Evolutionary conservation across 2,329 filamentous ascomycete genomes (phyloP), one percentile per base, ranked within the genome.

Genomic region (Fusarium chuoi): DNA sequence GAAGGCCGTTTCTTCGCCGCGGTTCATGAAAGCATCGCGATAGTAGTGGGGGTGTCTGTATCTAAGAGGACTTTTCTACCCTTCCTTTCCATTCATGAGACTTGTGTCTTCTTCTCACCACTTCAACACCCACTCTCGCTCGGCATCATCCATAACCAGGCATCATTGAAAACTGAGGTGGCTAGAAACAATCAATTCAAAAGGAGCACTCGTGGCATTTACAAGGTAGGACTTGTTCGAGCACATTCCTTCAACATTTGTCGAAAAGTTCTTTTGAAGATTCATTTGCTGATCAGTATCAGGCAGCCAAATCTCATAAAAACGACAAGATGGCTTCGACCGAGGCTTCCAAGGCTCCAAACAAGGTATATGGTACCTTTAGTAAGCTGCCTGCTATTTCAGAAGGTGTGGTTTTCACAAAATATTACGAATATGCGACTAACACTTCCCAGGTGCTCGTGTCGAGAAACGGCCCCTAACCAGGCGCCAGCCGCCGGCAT

Each of bases 401-500:
- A 30, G 74, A 81, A 72, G 81, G 82, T 80, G 77, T 4, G 8
- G 12, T 30, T 14, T 5, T 28, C n/a, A 22, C 14, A 42, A 14
- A 20, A 35, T 42, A 46, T 42, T 11, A 26, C n/a, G 22, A 15
- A 30, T 28, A 13, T 48, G 18, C 36, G 57, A 57, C 72, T 65
- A 57, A 61, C 22, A 49, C 44, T 20, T 24, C 13, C 28, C 70
- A 89, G 88, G 86, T 71, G 80, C 83, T 63, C 87, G 81, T 56
- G 77, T 90, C 70, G 85, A 84, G 58, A 88, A 88, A 76, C 85
- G 87, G 14, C 85, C 87, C 9, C 80, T 87, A 46, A 79, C 80
- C 71, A 79, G 83, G 70, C 82, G 77, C 12, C 83, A 84, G 60
- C 78, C 81, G 17, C 83, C 85, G n/a, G 78, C 81, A 20, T 84